Evolutionary conservation across 2,329 filamentous ascomycete genomes (phyloP), one percentile per base, ranked within the genome.

Genomic region (Penicillium vulpinum): DNA sequence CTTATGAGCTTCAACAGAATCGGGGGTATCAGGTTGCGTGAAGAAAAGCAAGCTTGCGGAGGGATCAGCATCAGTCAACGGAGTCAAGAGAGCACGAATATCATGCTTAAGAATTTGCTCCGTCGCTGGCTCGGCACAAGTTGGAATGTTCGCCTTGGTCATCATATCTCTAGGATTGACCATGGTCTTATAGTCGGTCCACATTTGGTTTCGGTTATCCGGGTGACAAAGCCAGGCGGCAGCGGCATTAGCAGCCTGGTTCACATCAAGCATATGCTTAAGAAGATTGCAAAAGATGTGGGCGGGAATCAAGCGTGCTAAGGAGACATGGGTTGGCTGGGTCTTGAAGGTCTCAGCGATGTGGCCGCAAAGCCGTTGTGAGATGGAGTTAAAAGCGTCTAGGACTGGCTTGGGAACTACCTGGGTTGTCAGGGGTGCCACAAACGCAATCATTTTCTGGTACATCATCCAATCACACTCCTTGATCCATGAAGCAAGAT

Each of bases 391-490:
- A 31, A 99, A 83, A 2, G 92, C 92, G 67, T 92, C 90, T 57
- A 97, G 81, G 7, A 97, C 92, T 4, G 88, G 84, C 57, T 92
- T 90, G 1, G 94, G 94, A 4, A 96, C 88, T 15, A 96, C 92
- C 72, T 97, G 92, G 8, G 97, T 82, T 4, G 91, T 94, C 39
- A 97, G 81, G n/a, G 88, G 87, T 1, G 90, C 89, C 39, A 97
- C 86, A 59, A 97, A 95, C 52, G 88, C 88, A 77, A 97, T 92
- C 89, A 97, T 96, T 64, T 92, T 92, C 73, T 97, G 92, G 72
- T 99, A 99, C 78, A 97, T 90, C 33, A 93, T 83, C 77, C 94
- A 95, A 73, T 99, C 94, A 71, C 91, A 96, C 72, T 96, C 89
- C 71, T 94, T 90, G 59, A 99, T 95, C 94, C 94, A 99, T 1